phyloP scores from a whole-genome alignment of 2,329 filamentous ascomycete species.

The Aureobasidium sp. region DNA sequence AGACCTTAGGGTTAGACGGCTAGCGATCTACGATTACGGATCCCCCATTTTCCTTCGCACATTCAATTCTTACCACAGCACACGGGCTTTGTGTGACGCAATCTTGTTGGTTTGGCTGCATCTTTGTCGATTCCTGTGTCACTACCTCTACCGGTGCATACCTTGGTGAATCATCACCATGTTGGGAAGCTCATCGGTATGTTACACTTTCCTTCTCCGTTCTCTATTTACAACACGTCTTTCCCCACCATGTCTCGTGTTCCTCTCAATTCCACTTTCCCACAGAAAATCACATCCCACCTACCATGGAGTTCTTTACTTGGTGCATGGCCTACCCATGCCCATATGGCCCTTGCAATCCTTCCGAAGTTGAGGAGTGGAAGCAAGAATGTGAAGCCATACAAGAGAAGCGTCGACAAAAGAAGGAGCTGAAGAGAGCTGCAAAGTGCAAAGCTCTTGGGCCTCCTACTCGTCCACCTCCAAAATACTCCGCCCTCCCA shows the following conservation, averaged over 20 bases:
- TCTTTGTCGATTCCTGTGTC: background rate
- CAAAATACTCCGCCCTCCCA: background rate
- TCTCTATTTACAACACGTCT: background rate
- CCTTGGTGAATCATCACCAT: conserved; percentile 4
- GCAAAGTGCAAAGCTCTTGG: background rate
- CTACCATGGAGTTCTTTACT: conserved; percentile 10
- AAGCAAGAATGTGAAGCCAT: background rate
- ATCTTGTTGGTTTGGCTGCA: conserved; percentile 3
- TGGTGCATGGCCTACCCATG: conserved; percentile 15
- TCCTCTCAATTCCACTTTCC: background rate
- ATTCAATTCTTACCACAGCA: background rate
- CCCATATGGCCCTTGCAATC: conserved; percentile 12
- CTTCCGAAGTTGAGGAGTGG: conserved; percentile 4
- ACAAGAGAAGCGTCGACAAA: background rate
- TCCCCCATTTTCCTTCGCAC: conserved; percentile 2
- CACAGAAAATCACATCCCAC: background rate
- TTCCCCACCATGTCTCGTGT: background rate
- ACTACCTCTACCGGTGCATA: background rate
- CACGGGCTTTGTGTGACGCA: background rate
- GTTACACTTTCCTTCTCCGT: background rate
- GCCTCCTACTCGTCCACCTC: background rate
- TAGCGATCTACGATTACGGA: background rate
- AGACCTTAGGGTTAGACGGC: conserved; percentile 1
- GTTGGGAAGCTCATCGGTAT: conserved; percentile 14
- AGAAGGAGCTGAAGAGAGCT: background rate